These are phyloP conservation scores for Camellia sinensis DNA, from an alignment of 148 eudicot species.

Conservation along the genomic window DNA sequence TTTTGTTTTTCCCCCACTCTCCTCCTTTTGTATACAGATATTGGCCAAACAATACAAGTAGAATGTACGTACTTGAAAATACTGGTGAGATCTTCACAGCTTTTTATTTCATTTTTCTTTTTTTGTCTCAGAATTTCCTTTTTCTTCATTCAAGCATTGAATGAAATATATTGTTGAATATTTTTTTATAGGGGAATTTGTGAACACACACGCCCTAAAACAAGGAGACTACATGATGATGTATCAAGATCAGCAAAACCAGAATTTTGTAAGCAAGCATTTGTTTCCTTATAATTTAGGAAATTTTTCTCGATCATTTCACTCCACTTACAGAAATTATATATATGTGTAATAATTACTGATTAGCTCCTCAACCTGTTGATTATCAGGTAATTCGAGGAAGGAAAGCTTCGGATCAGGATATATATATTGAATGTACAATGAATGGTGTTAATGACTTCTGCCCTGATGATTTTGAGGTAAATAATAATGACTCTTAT, in stretches of 20 bases:
- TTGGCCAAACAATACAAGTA: constrained; percentile 91
- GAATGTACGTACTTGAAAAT: constrained; percentile 90
- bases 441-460: constrained; percentile 26
- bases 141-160: neutral
- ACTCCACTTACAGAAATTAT: neutral
- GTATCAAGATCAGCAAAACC: constrained; percentile 52
- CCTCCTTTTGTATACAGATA: constrained; percentile 39
- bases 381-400: constrained; percentile 54
- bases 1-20: neutral
- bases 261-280: constrained; percentile 45
- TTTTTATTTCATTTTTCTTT: neutral
- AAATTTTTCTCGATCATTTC: no score
- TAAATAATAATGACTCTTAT: constrained; percentile 18
- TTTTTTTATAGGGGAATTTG: constrained; percentile 51
- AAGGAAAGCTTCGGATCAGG: constrained; percentile 48
- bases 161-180: neutral
- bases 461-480: neutral
- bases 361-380: neutral
- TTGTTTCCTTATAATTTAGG: no score
- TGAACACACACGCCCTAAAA: constrained; percentile 43
- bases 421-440: constrained; percentile 17
- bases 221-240: constrained; percentile 62
- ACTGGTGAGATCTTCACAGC: constrained; percentile 47
- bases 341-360: no score
- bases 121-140: neutral